phyloP scores from a whole-genome alignment of 1,139 yeast species.

The Pichia sp. region DNA sequence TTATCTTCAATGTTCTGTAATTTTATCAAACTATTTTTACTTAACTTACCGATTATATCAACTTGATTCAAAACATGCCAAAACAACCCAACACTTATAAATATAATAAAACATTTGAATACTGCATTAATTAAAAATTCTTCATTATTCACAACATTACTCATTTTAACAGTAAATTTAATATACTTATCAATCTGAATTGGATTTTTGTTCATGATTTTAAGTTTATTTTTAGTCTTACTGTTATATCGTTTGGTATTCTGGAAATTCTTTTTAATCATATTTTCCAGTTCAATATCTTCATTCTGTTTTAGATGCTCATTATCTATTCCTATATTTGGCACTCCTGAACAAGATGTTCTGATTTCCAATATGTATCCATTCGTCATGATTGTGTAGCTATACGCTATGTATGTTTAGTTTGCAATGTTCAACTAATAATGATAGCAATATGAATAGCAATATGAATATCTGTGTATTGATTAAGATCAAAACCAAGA shows the following conservation, averaged over 20 bases:
- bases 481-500: background rate
- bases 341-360: background rate
- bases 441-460: background rate
- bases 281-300: background rate
- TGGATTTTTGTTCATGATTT: too few relatives aligned
- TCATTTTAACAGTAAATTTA: constrained; percentile 19
- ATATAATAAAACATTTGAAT: background rate
- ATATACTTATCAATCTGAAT: constrained; percentile 15
- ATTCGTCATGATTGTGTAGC: background rate
- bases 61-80: constrained; percentile 10
- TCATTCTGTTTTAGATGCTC: background rate
- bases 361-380: constrained; percentile 7
- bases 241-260: background rate
- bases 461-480: background rate
- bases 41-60: constrained; percentile 5
- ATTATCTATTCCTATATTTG: background rate
- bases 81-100: background rate
- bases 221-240: background rate
- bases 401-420: background rate
- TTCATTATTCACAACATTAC: background rate
- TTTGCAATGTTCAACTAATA: background rate
- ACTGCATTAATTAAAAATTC: background rate
- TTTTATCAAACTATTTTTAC: background rate
- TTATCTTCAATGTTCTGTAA: background rate
- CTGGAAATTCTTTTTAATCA: background rate